Evolutionary conservation across 352 stramenopile species (phyloP).

Genomic region (Phytophthora pisi): DNA sequence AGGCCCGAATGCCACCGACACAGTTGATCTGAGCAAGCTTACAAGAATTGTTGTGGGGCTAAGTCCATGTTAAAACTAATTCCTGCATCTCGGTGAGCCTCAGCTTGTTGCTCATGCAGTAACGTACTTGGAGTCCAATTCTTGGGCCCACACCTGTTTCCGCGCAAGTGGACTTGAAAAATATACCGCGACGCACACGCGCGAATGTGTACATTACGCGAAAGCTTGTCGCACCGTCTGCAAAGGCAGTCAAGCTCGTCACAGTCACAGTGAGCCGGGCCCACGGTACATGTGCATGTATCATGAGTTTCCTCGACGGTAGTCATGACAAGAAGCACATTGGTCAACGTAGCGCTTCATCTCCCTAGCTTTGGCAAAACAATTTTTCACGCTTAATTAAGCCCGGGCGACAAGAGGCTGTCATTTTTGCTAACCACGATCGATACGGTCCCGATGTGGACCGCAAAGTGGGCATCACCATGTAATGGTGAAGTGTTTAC

Average conservation of each 20-base stretch:
- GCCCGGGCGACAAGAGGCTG: too few relatives aligned
- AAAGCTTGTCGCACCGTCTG: slow-evolving; percentile 1
- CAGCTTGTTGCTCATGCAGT: slow-evolving; percentile 15
- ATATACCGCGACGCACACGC: not conserved
- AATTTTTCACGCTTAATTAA: not conserved
- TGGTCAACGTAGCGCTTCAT: too few relatives aligned
- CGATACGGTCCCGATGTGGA: not conserved
- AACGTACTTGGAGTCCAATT: not conserved
- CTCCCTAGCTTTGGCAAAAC: not conserved
- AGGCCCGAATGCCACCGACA: too few relatives aligned
- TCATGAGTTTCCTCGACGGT: too few relatives aligned
- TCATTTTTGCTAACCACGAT: not conserved
- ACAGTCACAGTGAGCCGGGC: not conserved
- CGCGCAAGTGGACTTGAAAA: not conserved
- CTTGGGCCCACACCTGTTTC: not conserved
- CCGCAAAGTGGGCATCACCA: not conserved
- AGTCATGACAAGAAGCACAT: too few relatives aligned
- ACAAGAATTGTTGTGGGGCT: not conserved
- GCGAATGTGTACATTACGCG: not conserved
- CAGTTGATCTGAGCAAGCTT: not conserved
- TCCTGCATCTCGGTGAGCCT: slow-evolving; percentile 9
- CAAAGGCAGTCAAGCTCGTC: not conserved
- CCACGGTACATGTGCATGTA: too few relatives aligned
- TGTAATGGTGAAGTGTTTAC: slow-evolving; percentile 8
- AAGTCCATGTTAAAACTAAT: not conserved